Percentiles rank a stretch among this genome's conserved stretches.
Conservation (phyloP, 345 rosid species). For the Arabidopsis arenosa region DNA sequence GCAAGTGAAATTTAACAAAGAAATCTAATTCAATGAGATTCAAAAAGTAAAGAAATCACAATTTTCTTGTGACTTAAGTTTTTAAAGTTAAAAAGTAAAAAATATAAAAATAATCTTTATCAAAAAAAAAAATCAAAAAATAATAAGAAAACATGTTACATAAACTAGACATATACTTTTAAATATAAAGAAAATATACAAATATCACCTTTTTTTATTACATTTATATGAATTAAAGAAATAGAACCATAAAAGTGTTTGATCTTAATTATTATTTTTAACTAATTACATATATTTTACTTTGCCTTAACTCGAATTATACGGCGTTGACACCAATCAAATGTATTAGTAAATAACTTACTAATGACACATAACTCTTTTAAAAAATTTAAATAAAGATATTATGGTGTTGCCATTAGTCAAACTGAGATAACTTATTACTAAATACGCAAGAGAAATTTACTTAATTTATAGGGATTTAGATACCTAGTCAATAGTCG, state of each 20-base stretch:
- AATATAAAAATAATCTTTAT: background rate
- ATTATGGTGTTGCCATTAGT: background rate
- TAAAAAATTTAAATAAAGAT: too few relatives aligned
- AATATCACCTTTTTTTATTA: background rate
- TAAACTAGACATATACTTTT: background rate
- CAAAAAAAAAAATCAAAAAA: background rate
- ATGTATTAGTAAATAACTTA: background rate
- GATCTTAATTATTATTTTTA: background rate
- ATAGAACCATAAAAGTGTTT: background rate
- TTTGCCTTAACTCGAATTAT: background rate
- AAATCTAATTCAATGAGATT: background rate
- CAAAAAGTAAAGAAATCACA: background rate
- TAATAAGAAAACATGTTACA: background rate
- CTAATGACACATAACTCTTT: background rate
- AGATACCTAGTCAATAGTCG: too few relatives aligned
- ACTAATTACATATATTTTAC: background rate
- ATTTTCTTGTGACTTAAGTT: background rate
- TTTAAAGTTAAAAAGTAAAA: background rate
- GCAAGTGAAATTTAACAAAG: background rate
- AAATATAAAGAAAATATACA: background rate
- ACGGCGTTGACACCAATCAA: background rate
- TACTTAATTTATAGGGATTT: too few relatives aligned
- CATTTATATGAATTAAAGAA: background rate
- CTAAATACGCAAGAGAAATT: background rate
- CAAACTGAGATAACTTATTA: background rate